These are phyloP conservation scores for Candida silvicultrix DNA, from an alignment of 805 yeast species.

Conservation along the genomic window DNA sequence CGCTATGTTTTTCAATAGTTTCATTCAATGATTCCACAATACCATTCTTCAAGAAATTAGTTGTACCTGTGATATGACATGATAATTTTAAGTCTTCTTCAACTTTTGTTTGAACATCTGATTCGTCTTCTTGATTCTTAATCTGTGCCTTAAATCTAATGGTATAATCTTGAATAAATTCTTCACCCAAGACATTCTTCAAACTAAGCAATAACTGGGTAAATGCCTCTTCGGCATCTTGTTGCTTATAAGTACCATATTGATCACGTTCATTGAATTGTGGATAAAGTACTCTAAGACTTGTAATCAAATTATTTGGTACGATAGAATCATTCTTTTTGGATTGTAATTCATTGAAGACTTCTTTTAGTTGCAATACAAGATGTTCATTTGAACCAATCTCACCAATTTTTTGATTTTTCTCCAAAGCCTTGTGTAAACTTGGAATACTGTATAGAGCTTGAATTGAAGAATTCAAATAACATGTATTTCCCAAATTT, in stretches of 20 bases:
- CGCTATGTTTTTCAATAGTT: slow-evolving; percentile 69
- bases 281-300: slow-evolving; percentile 66
- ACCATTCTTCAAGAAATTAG: slow-evolving; percentile 88
- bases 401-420: slow-evolving; percentile 34
- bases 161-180: slow-evolving; percentile 51
- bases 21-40: slow-evolving; percentile 69
- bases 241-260: slow-evolving; percentile 79
- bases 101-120: slow-evolving; percentile 42
- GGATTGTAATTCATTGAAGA: slow-evolving; percentile 34
- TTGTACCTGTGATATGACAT: slow-evolving; percentile 81
- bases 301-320: slow-evolving; percentile 62
- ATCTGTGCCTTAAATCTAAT: slow-evolving; percentile 58
- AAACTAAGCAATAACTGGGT: slow-evolving; percentile 65
- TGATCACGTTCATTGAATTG: slow-evolving; percentile 81
- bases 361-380: slow-evolving; percentile 42
- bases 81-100: slow-evolving; percentile 67
- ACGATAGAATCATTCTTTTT: slow-evolving; percentile 42
- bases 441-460: slow-evolving; percentile 77
- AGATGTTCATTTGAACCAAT: slow-evolving; percentile 30
- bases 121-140: slow-evolving; percentile 50
- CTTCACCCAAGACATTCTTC: slow-evolving; percentile 39
- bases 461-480: slow-evolving; percentile 84
- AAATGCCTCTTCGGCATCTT: slow-evolving; percentile 96
- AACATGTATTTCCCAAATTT: slow-evolving; percentile 95
- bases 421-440: slow-evolving; percentile 55